Conservation (phyloP, 192 early-diverging fungal genomes). For the Endogone sp. region DNA sequence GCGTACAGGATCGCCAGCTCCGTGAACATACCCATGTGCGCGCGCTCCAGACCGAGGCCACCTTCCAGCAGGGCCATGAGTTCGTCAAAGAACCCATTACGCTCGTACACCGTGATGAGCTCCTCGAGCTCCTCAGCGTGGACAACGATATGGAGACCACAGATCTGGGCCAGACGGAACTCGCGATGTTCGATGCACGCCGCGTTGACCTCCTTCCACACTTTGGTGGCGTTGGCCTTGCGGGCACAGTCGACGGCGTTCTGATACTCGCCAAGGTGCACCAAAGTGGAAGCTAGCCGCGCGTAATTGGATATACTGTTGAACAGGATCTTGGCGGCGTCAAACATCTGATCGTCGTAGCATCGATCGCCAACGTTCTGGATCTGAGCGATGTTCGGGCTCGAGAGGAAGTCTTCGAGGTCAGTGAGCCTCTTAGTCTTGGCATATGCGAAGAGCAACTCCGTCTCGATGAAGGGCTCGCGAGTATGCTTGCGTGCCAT, state of each 20-base stretch:
- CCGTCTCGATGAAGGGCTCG: conserved; percentile 94
- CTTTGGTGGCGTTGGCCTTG: conserved; percentile 97
- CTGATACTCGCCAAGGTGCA: conserved; percentile 93
- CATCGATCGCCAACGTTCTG: conserved; percentile 93
- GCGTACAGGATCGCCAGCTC: conserved; percentile 97
- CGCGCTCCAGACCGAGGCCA: conserved; percentile 93
- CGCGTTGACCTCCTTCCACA: conserved; percentile 99
- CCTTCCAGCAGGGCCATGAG: conserved; percentile 88
- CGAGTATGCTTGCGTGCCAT: conserved; percentile 95
- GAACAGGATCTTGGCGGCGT: conserved; percentile 93
- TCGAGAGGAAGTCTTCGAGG: conserved; percentile 89
- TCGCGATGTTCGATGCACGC: conserved; percentile 94
- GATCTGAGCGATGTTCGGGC: conserved; percentile 94
- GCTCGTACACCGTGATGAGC: conserved; percentile 84
- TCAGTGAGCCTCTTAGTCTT: conserved; percentile 90
- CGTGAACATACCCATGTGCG: conserved; percentile 99
- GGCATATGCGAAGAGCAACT: conserved; percentile 93
- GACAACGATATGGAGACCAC: conserved; percentile 92
- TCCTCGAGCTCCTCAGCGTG: conserved; percentile 97
- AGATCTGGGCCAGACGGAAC: conserved; percentile 97
- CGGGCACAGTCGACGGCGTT: conserved; percentile 97
- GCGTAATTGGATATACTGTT: conserved; percentile 97
- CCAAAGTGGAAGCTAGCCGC: conserved; percentile 91
- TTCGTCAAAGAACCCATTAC: conserved; percentile 87
- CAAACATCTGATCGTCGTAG: conserved; percentile 88